Conservation (phyloP, 768 basidiomycete species). For the Rhodocollybia butyracea region DNA sequence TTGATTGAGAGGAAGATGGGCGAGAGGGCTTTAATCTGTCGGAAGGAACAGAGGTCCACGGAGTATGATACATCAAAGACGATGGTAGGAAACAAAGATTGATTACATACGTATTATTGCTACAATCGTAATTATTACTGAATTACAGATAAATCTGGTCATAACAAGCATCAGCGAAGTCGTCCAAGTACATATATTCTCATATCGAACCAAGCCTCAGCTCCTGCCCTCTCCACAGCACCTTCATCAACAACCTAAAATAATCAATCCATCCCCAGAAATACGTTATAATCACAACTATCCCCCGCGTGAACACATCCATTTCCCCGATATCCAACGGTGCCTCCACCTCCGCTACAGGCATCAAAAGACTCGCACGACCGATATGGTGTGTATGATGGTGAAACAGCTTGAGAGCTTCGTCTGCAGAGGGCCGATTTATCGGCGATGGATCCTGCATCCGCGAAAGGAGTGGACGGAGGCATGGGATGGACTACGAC, state of each 20-base stretch:
- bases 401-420: not conserved
- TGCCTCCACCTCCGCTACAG: not conserved
- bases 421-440: not conserved
- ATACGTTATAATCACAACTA: not conserved
- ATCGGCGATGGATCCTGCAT: not conserved
- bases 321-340: not conserved
- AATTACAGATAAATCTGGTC: no score
- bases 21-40: not conserved
- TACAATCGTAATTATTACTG: no score
- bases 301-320: not conserved
- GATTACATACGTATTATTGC: no score
- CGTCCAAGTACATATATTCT: no score
- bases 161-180: no score
- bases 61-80: not conserved
- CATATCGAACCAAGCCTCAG: not conserved
- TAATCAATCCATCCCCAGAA: slow-evolving; percentile 1
- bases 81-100: no score
- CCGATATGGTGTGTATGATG: not conserved
- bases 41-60: slow-evolving; percentile 5
- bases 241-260: not conserved
- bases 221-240: not conserved
- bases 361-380: not conserved
- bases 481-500: not conserved
- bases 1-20: not conserved
- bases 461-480: not conserved